These are phyloP conservation scores for Escallonia herrerae DNA, from an alignment of 129 eudicot genomes.

Conservation along the genomic window DNA sequence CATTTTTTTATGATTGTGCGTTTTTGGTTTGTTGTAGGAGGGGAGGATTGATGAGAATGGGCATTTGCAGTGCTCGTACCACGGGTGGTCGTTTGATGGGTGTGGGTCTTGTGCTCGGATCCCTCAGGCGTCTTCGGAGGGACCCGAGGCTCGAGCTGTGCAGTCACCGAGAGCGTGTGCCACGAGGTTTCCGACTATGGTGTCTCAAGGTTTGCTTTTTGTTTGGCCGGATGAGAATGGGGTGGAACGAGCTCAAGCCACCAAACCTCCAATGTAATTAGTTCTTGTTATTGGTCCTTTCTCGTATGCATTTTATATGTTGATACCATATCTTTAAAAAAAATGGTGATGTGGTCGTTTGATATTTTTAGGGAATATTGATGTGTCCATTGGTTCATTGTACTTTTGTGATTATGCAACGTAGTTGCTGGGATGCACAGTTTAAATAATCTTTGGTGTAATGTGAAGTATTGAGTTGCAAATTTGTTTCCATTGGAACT, in stretches of 20 bases:
- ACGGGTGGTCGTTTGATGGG: slow-evolving; percentile 94
- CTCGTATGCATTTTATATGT: background rate
- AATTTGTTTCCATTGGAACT: slow-evolving; percentile 15
- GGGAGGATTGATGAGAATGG: slow-evolving; percentile 97
- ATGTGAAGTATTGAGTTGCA: slow-evolving; percentile 8
- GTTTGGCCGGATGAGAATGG: slow-evolving; percentile 99
- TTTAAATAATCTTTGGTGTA: background rate
- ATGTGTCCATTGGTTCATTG: too few species aligned
- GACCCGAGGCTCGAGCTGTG: slow-evolving; percentile 85
- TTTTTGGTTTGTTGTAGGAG: slow-evolving; percentile 47
- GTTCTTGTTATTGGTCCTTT: background rate
- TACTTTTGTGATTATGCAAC: background rate
- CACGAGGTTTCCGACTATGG: slow-evolving; percentile 76
- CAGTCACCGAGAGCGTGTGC: slow-evolving; percentile 88
- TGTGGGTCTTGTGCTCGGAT: slow-evolving; percentile 81
- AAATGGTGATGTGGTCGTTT: background rate
- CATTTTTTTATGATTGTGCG: too few species aligned
- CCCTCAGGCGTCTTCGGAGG: slow-evolving; percentile 87
- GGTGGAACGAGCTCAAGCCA: slow-evolving; percentile 66
- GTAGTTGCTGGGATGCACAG: background rate
- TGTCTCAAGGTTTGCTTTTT: slow-evolving; percentile 95
- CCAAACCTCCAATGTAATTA: slow-evolving; percentile 69
- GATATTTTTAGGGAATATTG: background rate
- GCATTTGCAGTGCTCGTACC: slow-evolving; percentile 88
- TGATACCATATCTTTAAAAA: background rate